phyloP scores from a whole-genome alignment of 140 eudicot genomes.

The Flaveria floridana region DNA sequence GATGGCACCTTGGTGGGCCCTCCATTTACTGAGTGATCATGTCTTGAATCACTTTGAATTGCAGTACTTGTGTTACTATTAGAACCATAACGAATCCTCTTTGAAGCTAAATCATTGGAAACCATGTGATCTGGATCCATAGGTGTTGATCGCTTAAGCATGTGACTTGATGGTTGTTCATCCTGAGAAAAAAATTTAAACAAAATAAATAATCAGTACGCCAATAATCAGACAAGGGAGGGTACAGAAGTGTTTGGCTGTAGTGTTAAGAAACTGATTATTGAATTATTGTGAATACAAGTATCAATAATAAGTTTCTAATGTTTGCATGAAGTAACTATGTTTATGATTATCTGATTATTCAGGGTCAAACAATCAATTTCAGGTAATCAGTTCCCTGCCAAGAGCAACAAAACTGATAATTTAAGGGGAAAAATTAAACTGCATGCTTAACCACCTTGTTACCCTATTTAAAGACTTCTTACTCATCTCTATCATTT shows the following conservation, averaged over 20 bases:
- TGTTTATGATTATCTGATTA: not conserved
- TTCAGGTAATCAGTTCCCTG: not conserved
- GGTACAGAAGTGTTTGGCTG: not conserved
- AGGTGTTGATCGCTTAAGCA: slow-evolving; percentile 52
- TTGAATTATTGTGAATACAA: not conserved
- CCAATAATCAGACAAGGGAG: not conserved
- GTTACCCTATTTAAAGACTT: not conserved
- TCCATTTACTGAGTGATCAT: slow-evolving; percentile 53
- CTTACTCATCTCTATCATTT: not conserved
- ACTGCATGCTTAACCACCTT: not conserved
- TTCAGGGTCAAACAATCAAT: not conserved
- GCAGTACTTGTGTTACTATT: slow-evolving; percentile 29
- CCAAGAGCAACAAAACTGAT: not conserved
- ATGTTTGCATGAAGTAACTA: not conserved
- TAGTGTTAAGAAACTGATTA: not conserved
- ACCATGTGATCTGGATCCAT: slow-evolving; percentile 48
- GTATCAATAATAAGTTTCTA: not conserved
- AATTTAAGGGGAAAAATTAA: not conserved
- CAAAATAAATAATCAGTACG: not conserved
- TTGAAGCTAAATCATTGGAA: slow-evolving; percentile 46
- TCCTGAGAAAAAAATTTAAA: slow-evolving; percentile 45
- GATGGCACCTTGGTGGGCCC: slow-evolving; percentile 46
- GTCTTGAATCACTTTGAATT: slow-evolving; percentile 44
- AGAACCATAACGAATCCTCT: slow-evolving; percentile 59
- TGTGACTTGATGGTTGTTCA: slow-evolving; percentile 55